phyloP scores from a whole-genome alignment of 2,329 filamentous ascomycete genomes.

The Aspergillus puulaauensis region DNA sequence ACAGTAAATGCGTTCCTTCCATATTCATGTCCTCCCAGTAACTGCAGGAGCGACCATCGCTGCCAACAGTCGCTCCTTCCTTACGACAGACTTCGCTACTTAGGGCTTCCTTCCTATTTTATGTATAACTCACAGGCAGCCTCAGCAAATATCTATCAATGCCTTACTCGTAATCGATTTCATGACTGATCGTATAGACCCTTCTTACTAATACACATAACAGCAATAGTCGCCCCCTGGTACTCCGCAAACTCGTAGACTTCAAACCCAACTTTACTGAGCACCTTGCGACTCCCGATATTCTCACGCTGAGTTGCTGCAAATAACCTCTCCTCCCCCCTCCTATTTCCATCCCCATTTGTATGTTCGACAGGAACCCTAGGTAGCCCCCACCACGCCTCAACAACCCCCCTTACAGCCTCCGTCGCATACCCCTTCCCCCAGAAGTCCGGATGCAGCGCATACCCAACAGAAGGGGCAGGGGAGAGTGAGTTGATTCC shows the following conservation, averaged over 20 bases:
- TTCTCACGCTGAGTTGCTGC: conserved; percentile 54
- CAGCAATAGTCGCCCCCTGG: background rate
- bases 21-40: no score
- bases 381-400: conserved; percentile 34
- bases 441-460: conserved; percentile 55
- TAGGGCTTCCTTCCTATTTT: no score
- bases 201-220: background rate
- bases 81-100: no score
- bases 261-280: conserved; percentile 43
- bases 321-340: conserved; percentile 34
- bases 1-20: no score
- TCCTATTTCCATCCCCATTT: conserved; percentile 36
- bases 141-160: no score
- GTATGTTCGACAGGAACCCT: conserved; percentile 12
- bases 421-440: conserved; percentile 58
- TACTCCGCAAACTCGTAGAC: background rate
- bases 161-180: no score
- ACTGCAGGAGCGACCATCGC: no score
- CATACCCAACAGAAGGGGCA: conserved; percentile 50
- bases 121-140: no score
- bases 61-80: no score
- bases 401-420: conserved; percentile 43
- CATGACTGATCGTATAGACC: no score
- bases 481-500: background rate
- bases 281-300: conserved; percentile 53